Percentiles rank a stretch among this genome's conserved stretches.
Conservation (phyloP, 352 stramenopile species). For the Pythium oligandrum region DNA sequence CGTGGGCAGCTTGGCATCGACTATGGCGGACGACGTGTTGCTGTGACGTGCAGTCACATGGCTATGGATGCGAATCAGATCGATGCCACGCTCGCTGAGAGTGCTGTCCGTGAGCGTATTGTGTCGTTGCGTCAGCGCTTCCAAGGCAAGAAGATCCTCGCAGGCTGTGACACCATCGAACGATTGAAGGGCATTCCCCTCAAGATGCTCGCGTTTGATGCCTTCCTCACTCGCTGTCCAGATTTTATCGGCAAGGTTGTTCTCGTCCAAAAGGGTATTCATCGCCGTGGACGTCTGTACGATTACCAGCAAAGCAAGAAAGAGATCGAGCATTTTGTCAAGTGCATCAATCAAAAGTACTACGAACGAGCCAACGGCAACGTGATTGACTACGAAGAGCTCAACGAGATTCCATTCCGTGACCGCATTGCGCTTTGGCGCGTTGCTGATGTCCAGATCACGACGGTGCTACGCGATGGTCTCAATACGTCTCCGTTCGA, state of each 20-base stretch:
- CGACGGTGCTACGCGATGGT: slow-evolving; percentile 66
- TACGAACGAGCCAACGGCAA: slow-evolving; percentile 33
- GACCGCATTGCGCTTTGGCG: slow-evolving; percentile 74
- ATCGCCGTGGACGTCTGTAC: slow-evolving; percentile 80
- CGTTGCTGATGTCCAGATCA: slow-evolving; percentile 72
- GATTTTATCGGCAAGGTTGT: slow-evolving; percentile 79
- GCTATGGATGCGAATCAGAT: slow-evolving; percentile 58
- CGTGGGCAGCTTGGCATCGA: slow-evolving; percentile 91
- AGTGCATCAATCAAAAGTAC: slow-evolving; percentile 91
- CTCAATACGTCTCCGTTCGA: slow-evolving; percentile 82
- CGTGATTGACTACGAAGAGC: slow-evolving; percentile 76
- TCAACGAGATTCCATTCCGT: slow-evolving; percentile 62
- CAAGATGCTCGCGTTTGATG: slow-evolving; percentile 95
- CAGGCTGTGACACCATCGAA: slow-evolving; percentile 93
- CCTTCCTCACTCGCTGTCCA: slow-evolving; percentile 86
- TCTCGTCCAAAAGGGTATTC: slow-evolving; percentile 78
- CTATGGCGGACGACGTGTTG: slow-evolving; percentile 92
- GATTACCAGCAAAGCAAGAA: slow-evolving; percentile 94
- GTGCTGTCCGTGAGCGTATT: slow-evolving; percentile 43
- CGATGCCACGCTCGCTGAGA: slow-evolving; percentile 38
- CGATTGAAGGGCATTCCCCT: slow-evolving; percentile 95
- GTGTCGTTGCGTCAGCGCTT: slow-evolving; percentile 60
- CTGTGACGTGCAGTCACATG: slow-evolving; percentile 94
- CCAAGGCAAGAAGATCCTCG: slow-evolving; percentile 82
- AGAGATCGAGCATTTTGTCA: slow-evolving; percentile 89